Evolutionary conservation across 768 basidiomycete genomes (phyloP), one percentile per base, ranked within the genome.

Genomic region (Termitomyces sp.): DNA sequence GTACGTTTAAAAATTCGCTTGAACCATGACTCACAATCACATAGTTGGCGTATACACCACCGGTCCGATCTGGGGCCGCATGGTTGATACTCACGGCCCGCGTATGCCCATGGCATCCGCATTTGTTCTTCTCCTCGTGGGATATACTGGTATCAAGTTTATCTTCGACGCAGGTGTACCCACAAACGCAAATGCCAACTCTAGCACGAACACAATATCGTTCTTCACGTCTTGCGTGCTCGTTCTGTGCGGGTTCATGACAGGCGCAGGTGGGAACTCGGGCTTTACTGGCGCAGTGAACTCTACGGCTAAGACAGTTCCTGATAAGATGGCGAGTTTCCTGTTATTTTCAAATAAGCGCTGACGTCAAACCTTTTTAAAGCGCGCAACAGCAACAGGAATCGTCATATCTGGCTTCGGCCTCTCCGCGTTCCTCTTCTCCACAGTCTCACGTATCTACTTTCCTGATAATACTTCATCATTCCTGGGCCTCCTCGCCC

Each of bases 341-440:
- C 51, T 57, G 56, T 52, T 43, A 14, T 56, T 25, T 31, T 59
- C 14, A 17, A 42, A 42, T 6, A 42, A 15, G 40, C 43, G 15
- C 29, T 59, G 43, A 59, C 29, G 47, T 47, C 54, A 32, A 43
- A 34, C 7, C 7, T 1, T 37, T 54, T 37, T 15, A n/a, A 58
- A 92, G 89, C 81, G 93, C 20, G 93, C 88, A 11, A 86, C 86
- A 0, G 83, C 86, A 9, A 92, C 89, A 0, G 88, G 89, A 2
- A 70, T 93, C 9, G 93, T 95, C 38, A 73, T 94, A 20, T 92
- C 92, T 0, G 94, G 92, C 37, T 94, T 92, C 64, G 94, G 95
- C 0, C 83, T 98, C 15, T 94, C 92, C 0, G 95, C 95, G 0
- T 96, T 96, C 78, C 79, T 91, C 63, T 97, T 96, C 74, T 91